Evolutionary conservation across 2,329 filamentous ascomycete genomes (phyloP), one percentile per base, ranked within the genome.

Genomic region (Orbilia blumenaviensis): DNA sequence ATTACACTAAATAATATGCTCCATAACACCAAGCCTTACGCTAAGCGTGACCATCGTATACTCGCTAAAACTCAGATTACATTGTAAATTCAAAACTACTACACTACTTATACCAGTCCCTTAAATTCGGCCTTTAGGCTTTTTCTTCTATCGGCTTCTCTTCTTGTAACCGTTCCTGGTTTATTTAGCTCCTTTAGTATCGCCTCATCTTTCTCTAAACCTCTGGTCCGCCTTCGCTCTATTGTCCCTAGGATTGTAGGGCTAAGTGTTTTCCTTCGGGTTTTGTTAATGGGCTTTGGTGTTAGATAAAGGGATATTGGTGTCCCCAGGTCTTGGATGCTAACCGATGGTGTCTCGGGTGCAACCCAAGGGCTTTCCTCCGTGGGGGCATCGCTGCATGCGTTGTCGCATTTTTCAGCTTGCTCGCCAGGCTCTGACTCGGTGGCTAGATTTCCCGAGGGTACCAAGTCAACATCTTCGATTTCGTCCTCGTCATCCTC

Each of bases 121-220:
- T 54, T 66, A 18, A 74, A 60, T 27, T 66, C 69, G 7, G 61
- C 63, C 21, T 60, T 75, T 29, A 75, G 29, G 36, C 71, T 75
- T n/a, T 42, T 63, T 32, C 71, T 44, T 18, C 71, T 34, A 21
- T 75, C 71, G 1, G 71, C 71, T 44, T 75, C 71, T 18, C 63
- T 38, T 44, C 71, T 38, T 7, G 71, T 75, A 0, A 75, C 46
- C 0, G 63, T 75, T 9, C 71, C 71, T 1, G 71, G 71, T 27
- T 75, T 75, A 21, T 16, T 75, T 1, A 75, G 48, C 12, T 41
- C 62, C 21, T 75, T 75, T 16, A 61, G 27, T 8, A 75, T 68
- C 2, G 54, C 71, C 32, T 75, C 71, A 14, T 75, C 71, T 14
- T 68, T 75, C 34, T 75, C 54, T 14, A 75, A 36, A 2, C 71